Conservation (phyloP, 441 rosid species). For the Eruca vesicaria region DNA sequence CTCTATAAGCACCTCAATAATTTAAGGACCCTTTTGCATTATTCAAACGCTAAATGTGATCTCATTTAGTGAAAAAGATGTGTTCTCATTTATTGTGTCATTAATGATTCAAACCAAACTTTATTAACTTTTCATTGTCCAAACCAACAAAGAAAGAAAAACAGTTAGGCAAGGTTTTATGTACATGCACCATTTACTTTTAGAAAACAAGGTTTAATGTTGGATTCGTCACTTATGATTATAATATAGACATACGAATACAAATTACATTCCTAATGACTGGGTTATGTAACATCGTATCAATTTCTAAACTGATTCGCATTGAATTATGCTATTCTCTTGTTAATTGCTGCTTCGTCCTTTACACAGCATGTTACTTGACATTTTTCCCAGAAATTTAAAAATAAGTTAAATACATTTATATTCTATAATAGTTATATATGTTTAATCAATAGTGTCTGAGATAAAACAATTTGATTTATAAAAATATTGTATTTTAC, state of each 20-base stretch:
- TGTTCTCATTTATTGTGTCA: slow-evolving; percentile 28
- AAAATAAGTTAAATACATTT: too few relatives aligned
- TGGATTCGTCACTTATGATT: not conserved
- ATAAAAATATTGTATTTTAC: too few relatives aligned
- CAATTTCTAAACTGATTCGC: too few relatives aligned
- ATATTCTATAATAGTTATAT: too few relatives aligned
- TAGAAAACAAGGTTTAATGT: not conserved
- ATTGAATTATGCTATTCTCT: too few relatives aligned
- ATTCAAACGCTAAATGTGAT: slow-evolving; percentile 26
- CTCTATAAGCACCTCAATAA: slow-evolving; percentile 12
- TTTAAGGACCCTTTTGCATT: slow-evolving; percentile 12
- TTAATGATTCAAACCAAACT: slow-evolving; percentile 27
- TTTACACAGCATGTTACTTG: too few relatives aligned
- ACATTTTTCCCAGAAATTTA: too few relatives aligned
- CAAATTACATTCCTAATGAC: not conserved
- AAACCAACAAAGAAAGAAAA: slow-evolving; percentile 17
- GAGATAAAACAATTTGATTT: too few relatives aligned
- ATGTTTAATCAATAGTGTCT: too few relatives aligned
- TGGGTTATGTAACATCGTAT: too few relatives aligned
- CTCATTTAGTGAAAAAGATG: slow-evolving; percentile 1
- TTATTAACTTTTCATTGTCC: slow-evolving; percentile 7
- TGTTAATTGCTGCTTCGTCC: too few relatives aligned
- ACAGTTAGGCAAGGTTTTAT: slow-evolving; percentile 2
- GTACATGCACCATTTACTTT: not conserved
- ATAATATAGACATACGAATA: not conserved